phyloP scores from a whole-genome alignment of 129 eudicot species.

The Smallanthus sonchifolius region DNA sequence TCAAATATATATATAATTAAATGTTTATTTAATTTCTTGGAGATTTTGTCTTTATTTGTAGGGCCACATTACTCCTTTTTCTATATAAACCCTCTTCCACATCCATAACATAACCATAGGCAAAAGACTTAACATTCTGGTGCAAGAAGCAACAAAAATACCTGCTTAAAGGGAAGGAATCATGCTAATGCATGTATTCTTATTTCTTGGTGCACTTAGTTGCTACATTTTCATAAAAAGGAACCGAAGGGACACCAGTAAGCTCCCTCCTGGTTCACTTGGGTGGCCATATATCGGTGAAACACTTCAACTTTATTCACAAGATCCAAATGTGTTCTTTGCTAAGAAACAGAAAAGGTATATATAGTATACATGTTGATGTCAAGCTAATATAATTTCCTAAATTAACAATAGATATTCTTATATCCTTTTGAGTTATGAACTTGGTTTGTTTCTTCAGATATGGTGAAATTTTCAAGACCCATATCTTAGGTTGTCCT shows the following conservation, averaged over 20 bases:
- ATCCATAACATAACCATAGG: constrained; percentile 21
- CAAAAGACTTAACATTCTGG: constrained; percentile 7
- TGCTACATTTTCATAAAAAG: constrained; percentile 28
- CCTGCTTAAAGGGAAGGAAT: constrained; percentile 14
- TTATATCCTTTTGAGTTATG: too few relatives aligned
- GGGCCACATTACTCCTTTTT: background rate
- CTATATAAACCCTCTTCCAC: constrained; percentile 33
- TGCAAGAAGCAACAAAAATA: constrained; percentile 6
- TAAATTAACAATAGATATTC: too few relatives aligned
- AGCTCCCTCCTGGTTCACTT: constrained; percentile 62
- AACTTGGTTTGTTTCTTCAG: constrained; percentile 17
- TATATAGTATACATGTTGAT: too few relatives aligned
- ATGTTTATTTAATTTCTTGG: background rate
- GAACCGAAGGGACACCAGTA: constrained; percentile 13
- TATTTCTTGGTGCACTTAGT: constrained; percentile 35
- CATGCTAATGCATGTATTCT: constrained; percentile 21
- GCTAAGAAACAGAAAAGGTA: constrained; percentile 47
- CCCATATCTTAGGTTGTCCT: constrained; percentile 54
- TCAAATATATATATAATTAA: background rate
- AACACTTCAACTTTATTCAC: constrained; percentile 62
- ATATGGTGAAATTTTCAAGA: constrained; percentile 58
- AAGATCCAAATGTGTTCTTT: constrained; percentile 52
- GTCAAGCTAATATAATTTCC: background rate
- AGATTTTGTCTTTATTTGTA: constrained; percentile 11
- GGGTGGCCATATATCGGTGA: constrained; percentile 70